These are phyloP conservation scores for Paracamarosporium sp. DNA, from an alignment of 2,329 filamentous ascomycete species.

Conservation along the genomic window DNA sequence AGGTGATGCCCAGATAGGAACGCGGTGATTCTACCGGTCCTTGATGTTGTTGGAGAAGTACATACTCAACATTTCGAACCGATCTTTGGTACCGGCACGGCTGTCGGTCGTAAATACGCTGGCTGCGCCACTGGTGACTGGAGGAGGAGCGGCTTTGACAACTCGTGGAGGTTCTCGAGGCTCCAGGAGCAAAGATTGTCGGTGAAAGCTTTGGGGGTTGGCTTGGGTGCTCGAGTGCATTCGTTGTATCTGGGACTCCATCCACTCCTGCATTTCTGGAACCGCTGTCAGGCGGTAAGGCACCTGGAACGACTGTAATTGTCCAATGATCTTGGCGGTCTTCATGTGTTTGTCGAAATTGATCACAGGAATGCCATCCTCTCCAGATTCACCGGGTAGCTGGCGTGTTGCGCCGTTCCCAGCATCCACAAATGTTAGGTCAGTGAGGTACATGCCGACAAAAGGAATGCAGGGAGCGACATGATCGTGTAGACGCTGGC, in stretches of 20 bases:
- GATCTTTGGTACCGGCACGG: conserved; percentile 40
- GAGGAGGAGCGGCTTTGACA: conserved; percentile 29
- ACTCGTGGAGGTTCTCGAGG: conserved; percentile 64
- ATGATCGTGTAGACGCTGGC: conserved; percentile 81
- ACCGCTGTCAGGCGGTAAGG: conserved; percentile 85
- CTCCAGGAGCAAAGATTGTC: conserved; percentile 84
- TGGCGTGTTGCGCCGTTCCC: conserved; percentile 88
- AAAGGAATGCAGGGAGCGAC: conserved; percentile 94
- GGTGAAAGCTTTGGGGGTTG: conserved; percentile 73
- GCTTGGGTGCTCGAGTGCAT: conserved; percentile 71
- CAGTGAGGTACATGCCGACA: conserved; percentile 93
- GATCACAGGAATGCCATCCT: conserved; percentile 79
- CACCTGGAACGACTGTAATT: conserved; percentile 94
- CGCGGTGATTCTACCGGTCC: conserved; percentile 35
- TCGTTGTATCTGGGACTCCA: conserved; percentile 78
- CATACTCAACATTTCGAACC: conserved; percentile 48
- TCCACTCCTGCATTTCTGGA: conserved; percentile 91
- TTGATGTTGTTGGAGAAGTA: conserved; percentile 41
- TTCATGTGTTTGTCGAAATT: conserved; percentile 98
- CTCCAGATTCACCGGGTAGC: conserved; percentile 64
- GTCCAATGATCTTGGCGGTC: conserved; percentile 93
- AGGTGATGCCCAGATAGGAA: conserved; percentile 22
- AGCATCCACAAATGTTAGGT: conserved; percentile 93
- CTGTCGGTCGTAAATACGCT: conserved; percentile 35
- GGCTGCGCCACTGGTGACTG: conserved; percentile 32